A percentile compares a stretch with the other conserved stretches of the same genome.
Evolutionary conservation across 2,329 filamentous ascomycete genomes (phyloP).

Genomic region (Hypoxylon sp.): DNA sequence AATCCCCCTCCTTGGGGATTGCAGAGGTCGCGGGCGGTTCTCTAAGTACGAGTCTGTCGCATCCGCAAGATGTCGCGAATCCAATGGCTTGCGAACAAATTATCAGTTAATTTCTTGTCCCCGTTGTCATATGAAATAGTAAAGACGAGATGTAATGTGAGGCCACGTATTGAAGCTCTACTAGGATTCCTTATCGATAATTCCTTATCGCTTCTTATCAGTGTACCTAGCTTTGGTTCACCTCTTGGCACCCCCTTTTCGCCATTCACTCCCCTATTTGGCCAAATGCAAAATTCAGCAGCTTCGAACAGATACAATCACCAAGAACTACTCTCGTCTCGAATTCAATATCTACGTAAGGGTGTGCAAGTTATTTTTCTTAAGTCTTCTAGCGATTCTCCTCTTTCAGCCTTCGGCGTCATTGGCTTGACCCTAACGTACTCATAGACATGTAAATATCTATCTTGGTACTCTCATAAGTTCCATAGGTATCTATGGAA

Average conservation of each 20-base stretch:
- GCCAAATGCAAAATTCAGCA: no score
- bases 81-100: constrained; percentile 7
- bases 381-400: no score
- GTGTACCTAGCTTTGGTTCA: constrained; percentile 12
- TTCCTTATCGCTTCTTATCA: constrained; percentile 41
- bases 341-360: no score
- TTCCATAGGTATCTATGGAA: no score
- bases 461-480: no score
- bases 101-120: background rate
- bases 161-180: constrained; percentile 39
- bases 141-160: constrained; percentile 9
- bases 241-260: constrained; percentile 37
- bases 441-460: no score
- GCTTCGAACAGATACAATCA: no score
- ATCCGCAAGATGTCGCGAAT: background rate
- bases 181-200: constrained; percentile 26
- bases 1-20: constrained; percentile 10
- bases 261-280: no score
- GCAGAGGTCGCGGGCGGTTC: background rate
- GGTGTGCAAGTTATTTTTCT: no score
- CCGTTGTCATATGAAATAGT: constrained; percentile 3
- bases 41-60: background rate
- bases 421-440: no score
- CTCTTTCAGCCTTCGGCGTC: no score
- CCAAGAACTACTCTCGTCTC: no score